phyloP scores from a whole-genome alignment of 306 rosid species.

The Trichosanthes truncata region DNA sequence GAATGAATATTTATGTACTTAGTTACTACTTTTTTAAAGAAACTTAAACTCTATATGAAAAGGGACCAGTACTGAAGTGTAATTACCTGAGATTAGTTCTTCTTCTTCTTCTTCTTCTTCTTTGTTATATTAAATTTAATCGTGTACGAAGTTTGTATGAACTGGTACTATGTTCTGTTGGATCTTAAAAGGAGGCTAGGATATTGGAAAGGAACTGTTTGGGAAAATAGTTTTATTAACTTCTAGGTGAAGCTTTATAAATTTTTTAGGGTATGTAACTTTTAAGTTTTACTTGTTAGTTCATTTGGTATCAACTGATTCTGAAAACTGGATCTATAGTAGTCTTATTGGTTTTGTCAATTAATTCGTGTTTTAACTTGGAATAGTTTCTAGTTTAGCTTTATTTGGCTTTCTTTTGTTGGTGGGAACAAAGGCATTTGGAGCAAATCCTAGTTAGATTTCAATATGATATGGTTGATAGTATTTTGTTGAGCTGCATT shows the following conservation, averaged over 20 bases:
- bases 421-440: background rate
- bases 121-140: background rate
- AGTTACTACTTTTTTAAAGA: background rate
- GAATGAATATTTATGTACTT: background rate
- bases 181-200: background rate
- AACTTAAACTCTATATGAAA: background rate
- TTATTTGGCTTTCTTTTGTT: background rate
- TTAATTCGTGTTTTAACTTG: background rate
- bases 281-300: background rate
- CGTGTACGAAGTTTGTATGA: background rate
- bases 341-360: background rate
- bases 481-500: background rate
- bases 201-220: background rate
- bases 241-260: background rate
- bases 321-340: no score
- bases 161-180: background rate
- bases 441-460: background rate
- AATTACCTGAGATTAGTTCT: no score
- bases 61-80: background rate
- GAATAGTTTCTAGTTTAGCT: background rate
- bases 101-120: background rate
- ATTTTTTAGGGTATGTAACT: background rate
- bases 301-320: background rate
- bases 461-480: background rate
- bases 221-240: background rate